phyloP scores from a whole-genome alignment of 2,329 filamentous ascomycete genomes.

The Nannizziopsis barbatae region DNA sequence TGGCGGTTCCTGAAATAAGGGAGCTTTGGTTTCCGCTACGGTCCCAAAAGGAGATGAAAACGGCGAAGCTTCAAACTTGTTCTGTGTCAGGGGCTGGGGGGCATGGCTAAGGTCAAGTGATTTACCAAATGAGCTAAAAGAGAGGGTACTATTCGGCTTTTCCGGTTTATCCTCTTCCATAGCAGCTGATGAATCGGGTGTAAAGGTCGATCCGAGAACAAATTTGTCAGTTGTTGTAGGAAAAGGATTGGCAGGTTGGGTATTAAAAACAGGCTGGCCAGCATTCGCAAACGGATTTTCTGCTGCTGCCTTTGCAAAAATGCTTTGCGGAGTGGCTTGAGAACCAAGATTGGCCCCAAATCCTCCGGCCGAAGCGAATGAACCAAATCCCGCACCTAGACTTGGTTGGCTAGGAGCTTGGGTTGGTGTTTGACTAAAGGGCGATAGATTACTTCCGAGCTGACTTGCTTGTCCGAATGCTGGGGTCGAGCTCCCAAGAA shows the following conservation, averaged over 20 bases:
- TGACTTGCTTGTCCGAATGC: constrained; percentile 28
- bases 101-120: constrained; percentile 25
- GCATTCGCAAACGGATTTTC: constrained; percentile 25
- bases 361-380: constrained; percentile 13
- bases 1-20: constrained; percentile 17
- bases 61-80: constrained; percentile 13
- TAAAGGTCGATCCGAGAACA: constrained; percentile 36
- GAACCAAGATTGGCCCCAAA: constrained; percentile 5
- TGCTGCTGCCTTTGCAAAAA: constrained; percentile 16
- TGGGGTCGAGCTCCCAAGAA: constrained; percentile 20
- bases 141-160: constrained; percentile 26
- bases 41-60: constrained; percentile 1
- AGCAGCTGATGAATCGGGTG: constrained; percentile 31
- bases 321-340: constrained; percentile 7
- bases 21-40: not conserved
- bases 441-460: constrained; percentile 14
- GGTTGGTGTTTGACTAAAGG: constrained; percentile 26
- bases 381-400: constrained; percentile 25
- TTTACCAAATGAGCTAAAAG: constrained; percentile 33
- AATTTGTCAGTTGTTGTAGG: constrained; percentile 27
- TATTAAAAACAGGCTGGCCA: constrained; percentile 25
- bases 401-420: constrained; percentile 17
- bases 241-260: constrained; percentile 9
- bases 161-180: constrained; percentile 33
- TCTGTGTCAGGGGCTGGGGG: constrained; percentile 18